A percentile compares a stretch with the other conserved stretches of the same genome.
phyloP scores from a whole-genome alignment of 257 asterid species.

The Ehretia macrophylla region DNA sequence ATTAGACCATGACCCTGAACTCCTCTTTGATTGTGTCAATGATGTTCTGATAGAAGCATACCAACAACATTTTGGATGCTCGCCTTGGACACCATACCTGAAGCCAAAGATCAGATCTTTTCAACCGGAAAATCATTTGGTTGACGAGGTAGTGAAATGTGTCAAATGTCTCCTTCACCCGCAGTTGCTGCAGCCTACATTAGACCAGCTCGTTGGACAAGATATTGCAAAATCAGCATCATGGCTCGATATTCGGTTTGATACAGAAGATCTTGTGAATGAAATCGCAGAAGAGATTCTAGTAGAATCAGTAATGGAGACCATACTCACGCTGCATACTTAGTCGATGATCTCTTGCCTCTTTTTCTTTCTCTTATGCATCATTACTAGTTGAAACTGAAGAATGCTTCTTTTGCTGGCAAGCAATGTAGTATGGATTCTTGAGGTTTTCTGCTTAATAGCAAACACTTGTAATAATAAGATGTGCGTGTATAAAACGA shows the following conservation, averaged over 20 bases:
- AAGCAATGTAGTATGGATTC: too few species aligned
- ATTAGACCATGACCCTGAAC: slow-evolving; percentile 44
- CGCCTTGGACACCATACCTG: slow-evolving; percentile 37
- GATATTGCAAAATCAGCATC: slow-evolving; percentile 40
- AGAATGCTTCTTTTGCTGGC: not conserved
- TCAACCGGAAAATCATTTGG: slow-evolving; percentile 36
- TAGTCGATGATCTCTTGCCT: slow-evolving; percentile 17
- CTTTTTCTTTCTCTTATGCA: too few species aligned
- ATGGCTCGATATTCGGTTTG: slow-evolving; percentile 54
- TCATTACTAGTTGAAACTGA: not conserved
- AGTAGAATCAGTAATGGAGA: slow-evolving; percentile 49
- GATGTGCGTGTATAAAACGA: too few species aligned
- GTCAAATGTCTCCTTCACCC: slow-evolving; percentile 46
- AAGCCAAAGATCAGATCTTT: slow-evolving; percentile 25
- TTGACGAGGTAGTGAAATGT: slow-evolving; percentile 50
- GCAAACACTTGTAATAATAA: not conserved
- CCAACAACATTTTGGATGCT: slow-evolving; percentile 27
- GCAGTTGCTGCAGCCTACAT: slow-evolving; percentile 26
- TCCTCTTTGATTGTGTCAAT: slow-evolving; percentile 64
- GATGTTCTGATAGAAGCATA: slow-evolving; percentile 48
- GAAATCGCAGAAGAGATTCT: slow-evolving; percentile 57
- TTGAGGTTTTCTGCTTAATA: not conserved
- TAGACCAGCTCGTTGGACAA: slow-evolving; percentile 42
- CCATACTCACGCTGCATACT: slow-evolving; percentile 31
- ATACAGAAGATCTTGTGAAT: slow-evolving; percentile 36